Base-by-base conservation (phyloP, 2,329 filamentous ascomycete species). In the Samsoniella hepiali region DNA sequence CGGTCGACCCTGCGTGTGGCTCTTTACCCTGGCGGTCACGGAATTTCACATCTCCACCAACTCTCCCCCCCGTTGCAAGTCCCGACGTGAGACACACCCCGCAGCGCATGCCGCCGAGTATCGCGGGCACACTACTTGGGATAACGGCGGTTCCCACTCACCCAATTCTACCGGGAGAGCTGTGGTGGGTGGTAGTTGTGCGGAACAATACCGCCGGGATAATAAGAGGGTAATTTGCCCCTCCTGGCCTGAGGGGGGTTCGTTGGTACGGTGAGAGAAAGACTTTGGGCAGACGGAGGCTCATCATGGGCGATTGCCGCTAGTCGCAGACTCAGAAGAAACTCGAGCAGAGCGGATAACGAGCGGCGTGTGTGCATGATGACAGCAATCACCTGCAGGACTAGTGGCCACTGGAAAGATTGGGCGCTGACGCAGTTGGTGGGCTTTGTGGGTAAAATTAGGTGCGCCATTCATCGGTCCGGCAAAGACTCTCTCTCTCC, bases 41-140 rank as follows among this genome's bases (percentile, higher is more conserved):
- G 17, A 36, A 36, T 34, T 53, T 36, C 29, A 6, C 34, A 31
- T 51, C 22, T 34, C 36, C 47, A 53, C 58, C 15, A n/a, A 53
- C 32, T 29, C 31, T 17, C 7, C 31, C 36, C 36, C 11, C 57
- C 27, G 42, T 36, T 40, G 47, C 47, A 60, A 60, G 58, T 60
- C 58, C 49, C 49, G 58, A 53, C 36, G 31, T 60, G 58, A 60
- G 58, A 60, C 58, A 60, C 11, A 27, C 58, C 38, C 58, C 32
- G 27, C 45, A 40, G 32, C n/a, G 32, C 56, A 50, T 40, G 56
- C 56, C 44, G 34, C 57, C 56, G 44, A 36, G 31, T 8, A 42
- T 55, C 51, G 36, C 36, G 22, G 17, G 11, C 29, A 32, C 55
- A 27, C 45, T 29, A 38, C 22, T 22, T 22, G 22, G 22, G 22